Evolutionary conservation across 2,329 filamentous ascomycete genomes (phyloP).

Genomic region (Ceratocystis eucalypticola): DNA sequence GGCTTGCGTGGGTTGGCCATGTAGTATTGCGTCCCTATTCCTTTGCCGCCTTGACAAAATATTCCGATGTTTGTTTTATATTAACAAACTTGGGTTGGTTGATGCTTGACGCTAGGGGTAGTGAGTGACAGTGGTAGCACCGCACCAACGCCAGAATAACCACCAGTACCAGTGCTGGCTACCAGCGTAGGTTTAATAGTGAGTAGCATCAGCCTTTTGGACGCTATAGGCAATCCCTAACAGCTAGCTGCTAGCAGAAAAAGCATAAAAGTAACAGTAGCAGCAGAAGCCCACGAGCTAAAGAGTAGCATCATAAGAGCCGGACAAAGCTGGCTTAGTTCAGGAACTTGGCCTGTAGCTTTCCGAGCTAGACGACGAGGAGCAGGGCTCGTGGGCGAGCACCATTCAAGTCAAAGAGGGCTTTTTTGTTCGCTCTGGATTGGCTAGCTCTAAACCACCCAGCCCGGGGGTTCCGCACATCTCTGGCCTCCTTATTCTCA

Average conservation of each 20-base stretch:
- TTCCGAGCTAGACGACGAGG: background rate
- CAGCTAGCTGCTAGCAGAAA: background rate
- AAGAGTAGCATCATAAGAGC: background rate
- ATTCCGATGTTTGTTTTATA: conserved; percentile 11
- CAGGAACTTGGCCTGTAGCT: background rate
- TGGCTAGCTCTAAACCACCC: too few relatives aligned
- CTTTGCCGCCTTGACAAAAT: conserved; percentile 12
- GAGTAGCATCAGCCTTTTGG: background rate
- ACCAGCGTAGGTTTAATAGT: background rate
- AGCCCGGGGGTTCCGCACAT: too few relatives aligned
- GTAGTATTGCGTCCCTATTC: conserved; percentile 10
- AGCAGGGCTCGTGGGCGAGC: too few relatives aligned
- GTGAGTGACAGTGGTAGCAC: background rate
- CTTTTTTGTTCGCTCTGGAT: too few relatives aligned
- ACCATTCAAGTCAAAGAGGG: too few relatives aligned
- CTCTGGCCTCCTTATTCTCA: too few relatives aligned
- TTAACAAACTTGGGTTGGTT: background rate
- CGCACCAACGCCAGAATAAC: background rate
- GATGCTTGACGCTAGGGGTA: background rate
- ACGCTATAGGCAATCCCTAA: background rate
- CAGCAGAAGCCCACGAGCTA: background rate
- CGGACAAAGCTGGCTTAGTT: background rate
- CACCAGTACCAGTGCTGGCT: background rate
- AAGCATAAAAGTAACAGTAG: background rate
- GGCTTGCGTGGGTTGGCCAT: conserved; percentile 1